phyloP scores from a whole-genome alignment of 2,329 filamentous ascomycete genomes.

The Alternaria incomplexa region DNA sequence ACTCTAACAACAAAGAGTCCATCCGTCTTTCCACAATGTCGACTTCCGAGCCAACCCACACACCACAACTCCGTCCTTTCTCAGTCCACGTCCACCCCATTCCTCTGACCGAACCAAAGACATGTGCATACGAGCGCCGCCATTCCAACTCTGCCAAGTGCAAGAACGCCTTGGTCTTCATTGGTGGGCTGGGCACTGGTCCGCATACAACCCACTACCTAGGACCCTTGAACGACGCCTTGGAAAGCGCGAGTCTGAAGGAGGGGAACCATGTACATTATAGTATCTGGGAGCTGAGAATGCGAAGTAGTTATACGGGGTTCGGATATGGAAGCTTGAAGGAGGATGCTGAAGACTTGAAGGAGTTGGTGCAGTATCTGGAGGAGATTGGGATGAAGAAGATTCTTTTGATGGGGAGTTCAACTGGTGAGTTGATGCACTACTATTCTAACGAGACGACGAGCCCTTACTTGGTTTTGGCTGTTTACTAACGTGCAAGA shows the following conservation, averaged over 20 bases:
- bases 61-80: neutral
- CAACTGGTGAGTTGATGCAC: neutral
- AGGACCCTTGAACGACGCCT: neutral
- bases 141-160: conserved; percentile 6
- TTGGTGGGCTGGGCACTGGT: conserved; percentile 24
- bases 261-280: neutral
- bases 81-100: conserved; percentile 20
- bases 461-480: neutral
- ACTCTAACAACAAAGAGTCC: neutral
- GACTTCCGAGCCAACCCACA: neutral
- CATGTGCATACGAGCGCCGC: conserved; percentile 21
- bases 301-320: conserved; percentile 25
- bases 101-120: conserved; percentile 1
- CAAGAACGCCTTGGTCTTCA: conserved; percentile 19
- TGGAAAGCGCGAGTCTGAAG: neutral
- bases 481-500: neutral
- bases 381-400: neutral
- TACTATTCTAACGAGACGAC: neutral
- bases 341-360: conserved; percentile 22
- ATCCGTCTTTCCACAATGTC: neutral
- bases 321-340: conserved; percentile 24
- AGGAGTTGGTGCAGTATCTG: conserved; percentile 18
- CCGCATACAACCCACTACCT: conserved; percentile 17
- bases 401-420: neutral
- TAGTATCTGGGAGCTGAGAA: conserved; percentile 24